Evolutionary conservation across 2,329 filamentous ascomycete genomes (phyloP).

Genomic region (Purpureocillium lavendulum): DNA sequence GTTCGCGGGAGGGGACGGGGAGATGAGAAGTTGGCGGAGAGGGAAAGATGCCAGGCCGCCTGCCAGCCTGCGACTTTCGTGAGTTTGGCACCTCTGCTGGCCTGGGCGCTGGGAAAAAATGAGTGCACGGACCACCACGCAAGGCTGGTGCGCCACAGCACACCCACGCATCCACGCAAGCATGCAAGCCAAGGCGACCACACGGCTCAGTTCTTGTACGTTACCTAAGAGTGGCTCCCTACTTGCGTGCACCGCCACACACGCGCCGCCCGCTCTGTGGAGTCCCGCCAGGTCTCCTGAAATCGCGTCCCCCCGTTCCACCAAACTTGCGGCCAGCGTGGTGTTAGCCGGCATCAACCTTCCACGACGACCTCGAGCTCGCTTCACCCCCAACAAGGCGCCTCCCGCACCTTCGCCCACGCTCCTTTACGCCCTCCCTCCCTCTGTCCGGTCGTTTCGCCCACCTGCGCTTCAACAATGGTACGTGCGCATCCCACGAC

Average conservation of each 20-base stretch:
- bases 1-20: background rate
- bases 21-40: background rate
- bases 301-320: background rate
- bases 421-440: conserved; percentile 3
- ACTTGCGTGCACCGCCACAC: background rate
- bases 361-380: too few species aligned
- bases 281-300: conserved; percentile 1
- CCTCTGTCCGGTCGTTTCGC: conserved; percentile 3
- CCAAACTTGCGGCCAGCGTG: conserved; percentile 8
- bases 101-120: conserved; percentile 11
- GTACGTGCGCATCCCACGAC: conserved; percentile 9
- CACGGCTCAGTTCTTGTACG: too few species aligned
- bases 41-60: background rate
- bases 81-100: background rate
- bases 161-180: too few species aligned
- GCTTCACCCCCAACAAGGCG: background rate
- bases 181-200: too few species aligned
- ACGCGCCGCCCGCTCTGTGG: background rate
- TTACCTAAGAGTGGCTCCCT: background rate
- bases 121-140: conserved; percentile 13
- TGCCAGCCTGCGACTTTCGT: background rate
- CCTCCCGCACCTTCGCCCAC: conserved; percentile 1
- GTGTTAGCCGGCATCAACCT: background rate
- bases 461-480: conserved; percentile 17
- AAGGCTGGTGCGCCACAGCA: conserved; percentile 5